These are phyloP conservation scores for Yarrowia sp. DNA, from an alignment of 805 yeast genomes.

Conservation along the genomic window DNA sequence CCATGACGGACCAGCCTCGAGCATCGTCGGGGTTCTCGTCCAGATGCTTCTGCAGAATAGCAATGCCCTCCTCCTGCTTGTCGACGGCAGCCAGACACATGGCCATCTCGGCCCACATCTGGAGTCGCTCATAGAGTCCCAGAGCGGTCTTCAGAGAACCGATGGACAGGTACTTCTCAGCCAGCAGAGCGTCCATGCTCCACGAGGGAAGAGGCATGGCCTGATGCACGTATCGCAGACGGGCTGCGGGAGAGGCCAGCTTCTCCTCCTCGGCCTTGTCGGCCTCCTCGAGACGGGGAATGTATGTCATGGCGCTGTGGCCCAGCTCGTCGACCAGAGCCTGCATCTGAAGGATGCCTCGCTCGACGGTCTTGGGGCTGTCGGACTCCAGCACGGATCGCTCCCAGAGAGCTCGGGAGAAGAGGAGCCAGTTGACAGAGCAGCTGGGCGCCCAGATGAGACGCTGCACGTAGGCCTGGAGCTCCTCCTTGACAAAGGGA, in stretches of 20 bases:
- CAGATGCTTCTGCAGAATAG: slow-evolving; percentile 55
- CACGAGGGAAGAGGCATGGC: slow-evolving; percentile 80
- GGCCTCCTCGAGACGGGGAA: slow-evolving; percentile 35
- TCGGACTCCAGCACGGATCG: slow-evolving; percentile 80
- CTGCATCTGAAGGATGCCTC: slow-evolving; percentile 92
- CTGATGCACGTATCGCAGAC: slow-evolving; percentile 69
- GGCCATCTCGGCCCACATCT: slow-evolving; percentile 78
- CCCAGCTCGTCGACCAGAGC: slow-evolving; percentile 87
- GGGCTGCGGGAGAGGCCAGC: slow-evolving; percentile 45
- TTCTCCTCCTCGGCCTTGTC: slow-evolving; percentile 33
- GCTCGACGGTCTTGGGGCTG: slow-evolving; percentile 81
- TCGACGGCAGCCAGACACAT: slow-evolving; percentile 87
- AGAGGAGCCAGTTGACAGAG: slow-evolving; percentile 69
- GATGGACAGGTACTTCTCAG: slow-evolving; percentile 79
- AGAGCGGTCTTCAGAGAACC: slow-evolving; percentile 86
- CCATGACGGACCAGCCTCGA: slow-evolving; percentile 76
- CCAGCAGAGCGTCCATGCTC: slow-evolving; percentile 76
- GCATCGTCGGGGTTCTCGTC: slow-evolving; percentile 67
- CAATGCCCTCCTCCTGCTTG: slow-evolving; percentile 62
- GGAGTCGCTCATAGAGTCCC: slow-evolving; percentile 79
- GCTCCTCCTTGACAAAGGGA: slow-evolving; percentile 74
- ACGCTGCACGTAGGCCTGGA: slow-evolving; percentile 72
- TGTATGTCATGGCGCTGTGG: slow-evolving; percentile 52
- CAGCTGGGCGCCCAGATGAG: slow-evolving; percentile 53
- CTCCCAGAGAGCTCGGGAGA: slow-evolving; percentile 83